Conservation (phyloP, 495 filamentous ascomycete genomes). For the Darksidea phi region DNA sequence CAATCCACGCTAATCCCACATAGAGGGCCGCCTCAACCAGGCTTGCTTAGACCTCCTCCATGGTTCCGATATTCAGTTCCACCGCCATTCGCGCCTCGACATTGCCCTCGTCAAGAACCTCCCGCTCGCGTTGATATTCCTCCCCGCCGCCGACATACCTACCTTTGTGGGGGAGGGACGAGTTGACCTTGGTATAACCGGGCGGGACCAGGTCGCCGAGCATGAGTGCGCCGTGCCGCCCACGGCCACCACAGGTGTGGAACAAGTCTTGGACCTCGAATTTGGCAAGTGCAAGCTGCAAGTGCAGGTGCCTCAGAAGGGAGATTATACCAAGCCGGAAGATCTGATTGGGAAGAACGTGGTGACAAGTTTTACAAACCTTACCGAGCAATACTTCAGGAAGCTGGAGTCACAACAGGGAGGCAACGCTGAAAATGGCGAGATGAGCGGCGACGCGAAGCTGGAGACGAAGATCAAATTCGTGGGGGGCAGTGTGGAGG, state of each 20-base stretch:
- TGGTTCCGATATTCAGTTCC: slow-evolving; percentile 94
- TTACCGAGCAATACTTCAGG: slow-evolving; percentile 78
- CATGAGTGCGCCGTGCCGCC: slow-evolving; percentile 71
- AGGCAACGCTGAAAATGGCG: slow-evolving; percentile 13
- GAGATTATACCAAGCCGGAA: slow-evolving; percentile 62
- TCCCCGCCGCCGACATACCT: slow-evolving; percentile 94
- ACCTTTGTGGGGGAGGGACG: slow-evolving; percentile 93
- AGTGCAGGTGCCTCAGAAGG: slow-evolving; percentile 91
- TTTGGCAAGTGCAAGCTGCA: slow-evolving; percentile 92
- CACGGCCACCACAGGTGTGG: slow-evolving; percentile 64
- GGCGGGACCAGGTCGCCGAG: slow-evolving; percentile 86
- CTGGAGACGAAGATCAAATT: slow-evolving; percentile 83
- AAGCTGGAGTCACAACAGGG: slow-evolving; percentile 58
- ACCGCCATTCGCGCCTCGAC: slow-evolving; percentile 86
- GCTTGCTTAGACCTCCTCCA: slow-evolving; percentile 82
- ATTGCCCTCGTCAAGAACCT: slow-evolving; percentile 96
- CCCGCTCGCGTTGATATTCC: slow-evolving; percentile 92
- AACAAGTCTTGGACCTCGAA: slow-evolving; percentile 80
- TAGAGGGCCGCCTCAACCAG: slow-evolving; percentile 90
- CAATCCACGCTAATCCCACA: slow-evolving; percentile 20
- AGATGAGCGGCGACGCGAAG: slow-evolving; percentile 45
- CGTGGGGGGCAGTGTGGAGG: slow-evolving; percentile 92
- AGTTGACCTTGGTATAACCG: slow-evolving; percentile 93
- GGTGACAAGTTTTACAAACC: slow-evolving; percentile 87
- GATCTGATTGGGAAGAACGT: slow-evolving; percentile 92